Base-by-base conservation (phyloP, 768 basidiomycete genomes). In the Trametes coccinea region DNA sequence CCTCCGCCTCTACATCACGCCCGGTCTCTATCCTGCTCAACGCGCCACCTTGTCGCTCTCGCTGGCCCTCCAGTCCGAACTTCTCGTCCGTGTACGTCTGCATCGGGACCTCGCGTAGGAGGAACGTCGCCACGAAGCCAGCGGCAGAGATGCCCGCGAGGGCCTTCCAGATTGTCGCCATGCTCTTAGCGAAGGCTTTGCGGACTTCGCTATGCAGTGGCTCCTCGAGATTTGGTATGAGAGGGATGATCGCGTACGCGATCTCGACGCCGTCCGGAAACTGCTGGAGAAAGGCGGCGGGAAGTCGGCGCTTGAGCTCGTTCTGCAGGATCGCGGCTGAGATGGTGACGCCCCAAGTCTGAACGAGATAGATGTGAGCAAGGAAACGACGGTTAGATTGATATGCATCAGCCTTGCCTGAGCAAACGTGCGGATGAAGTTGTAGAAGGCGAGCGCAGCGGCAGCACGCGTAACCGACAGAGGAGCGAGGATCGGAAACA, bases 311-410 rank as follows among this genome's bases (percentile, higher is more conserved):
- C 5, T 56, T 53, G 22, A 81, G 71, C 50, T 73, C 56, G 63
- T 79, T 80, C 56, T 77, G 74, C 4, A 80, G 66, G 48, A 78
- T 64, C 0, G 74, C 71, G 5, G 71, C 69, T 2, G 76, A 76
- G 46, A 79, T 71, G n/a, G 73, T 66, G 54, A 78, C 69, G 13
- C 76, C 78, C 67, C 76, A 73, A 7, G 71, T 72, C 45, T 65
- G 61, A 0, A 60, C 22, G 22, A 22, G 22, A 22, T 22, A 22
- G 22, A 22, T 59, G 49, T n/a, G 10, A 43, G 10, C 22, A n/a
- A 16, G 43, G 16, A 3, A 44, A 11, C 16, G 22, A 22, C 22
- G 22, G 22, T 22, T 22, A 22, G 22, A 22, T 22, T 22, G 34
- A 37, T 0, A 11, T 37, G 34, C 34, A 11, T 37, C 22, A 22